Evolutionary conservation across 2,329 filamentous ascomycete species (phyloP).

Genomic region (Trematosphaeria pertusa): DNA sequence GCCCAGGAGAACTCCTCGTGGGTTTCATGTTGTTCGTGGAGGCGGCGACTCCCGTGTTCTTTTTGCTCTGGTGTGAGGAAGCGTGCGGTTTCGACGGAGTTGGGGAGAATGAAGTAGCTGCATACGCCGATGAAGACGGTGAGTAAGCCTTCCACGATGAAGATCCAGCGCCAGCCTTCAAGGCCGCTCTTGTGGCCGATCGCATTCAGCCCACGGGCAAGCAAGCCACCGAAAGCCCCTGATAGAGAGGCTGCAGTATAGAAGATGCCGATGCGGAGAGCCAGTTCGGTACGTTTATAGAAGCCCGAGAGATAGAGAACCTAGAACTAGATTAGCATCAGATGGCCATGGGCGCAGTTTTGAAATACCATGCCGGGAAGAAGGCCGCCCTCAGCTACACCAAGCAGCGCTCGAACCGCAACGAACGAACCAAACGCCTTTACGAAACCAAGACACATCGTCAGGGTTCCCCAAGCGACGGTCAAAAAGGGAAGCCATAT

Average conservation of each 20-base stretch:
- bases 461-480: slow-evolving; percentile 64
- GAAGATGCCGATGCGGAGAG: slow-evolving; percentile 70
- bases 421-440: slow-evolving; percentile 64
- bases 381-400: slow-evolving; percentile 69
- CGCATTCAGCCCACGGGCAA: slow-evolving; percentile 67
- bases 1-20: slow-evolving; percentile 65
- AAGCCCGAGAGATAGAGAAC: slow-evolving; percentile 70
- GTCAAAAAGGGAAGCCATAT: slow-evolving; percentile 67
- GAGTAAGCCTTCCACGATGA: slow-evolving; percentile 56
- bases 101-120: slow-evolving; percentile 64
- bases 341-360: too few relatives aligned
- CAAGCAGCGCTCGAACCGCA: slow-evolving; percentile 67
- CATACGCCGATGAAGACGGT: slow-evolving; percentile 62
- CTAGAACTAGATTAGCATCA: slow-evolving; percentile 34
- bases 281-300: slow-evolving; percentile 66
- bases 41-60: slow-evolving; percentile 55
- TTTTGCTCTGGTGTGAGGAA: slow-evolving; percentile 64
- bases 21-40: slow-evolving; percentile 48
- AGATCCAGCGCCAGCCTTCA: slow-evolving; percentile 67
- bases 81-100: slow-evolving; percentile 59
- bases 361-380: slow-evolving; percentile 69
- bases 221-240: slow-evolving; percentile 68
- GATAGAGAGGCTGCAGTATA: slow-evolving; percentile 72
- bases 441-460: slow-evolving; percentile 65
- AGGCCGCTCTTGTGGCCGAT: slow-evolving; percentile 63